These are phyloP conservation scores for Rhododendron henanense DNA, from an alignment of 148 eudicot species.

Conservation along the genomic window DNA sequence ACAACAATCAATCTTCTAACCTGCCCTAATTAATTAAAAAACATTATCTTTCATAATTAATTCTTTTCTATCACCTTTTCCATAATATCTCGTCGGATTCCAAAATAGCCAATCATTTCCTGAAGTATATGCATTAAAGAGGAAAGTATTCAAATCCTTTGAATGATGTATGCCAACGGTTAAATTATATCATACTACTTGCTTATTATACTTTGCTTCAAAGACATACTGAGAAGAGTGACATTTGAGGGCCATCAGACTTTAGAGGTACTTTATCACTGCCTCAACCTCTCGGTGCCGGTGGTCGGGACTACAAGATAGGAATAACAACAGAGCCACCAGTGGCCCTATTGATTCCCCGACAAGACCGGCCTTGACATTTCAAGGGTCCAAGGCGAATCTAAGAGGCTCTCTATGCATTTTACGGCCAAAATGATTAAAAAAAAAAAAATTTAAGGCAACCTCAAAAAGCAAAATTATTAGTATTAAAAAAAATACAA, in stretches of 20 bases:
- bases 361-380: too few species aligned
- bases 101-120: conserved; percentile 6
- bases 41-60: background rate
- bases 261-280: background rate
- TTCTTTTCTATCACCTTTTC: background rate
- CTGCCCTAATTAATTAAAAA: conserved; percentile 8
- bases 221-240: background rate
- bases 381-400: too few species aligned
- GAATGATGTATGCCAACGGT: conserved; percentile 5
- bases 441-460: too few species aligned
- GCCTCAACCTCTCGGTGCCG: conserved; percentile 4
- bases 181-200: background rate
- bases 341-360: background rate
- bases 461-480: background rate
- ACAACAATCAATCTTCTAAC: conserved; percentile 14
- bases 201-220: conserved; percentile 9
- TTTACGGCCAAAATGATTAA: too few species aligned
- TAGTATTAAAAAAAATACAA: background rate
- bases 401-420: too few species aligned
- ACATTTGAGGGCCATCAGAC: background rate
- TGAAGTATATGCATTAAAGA: background rate
- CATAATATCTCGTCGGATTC: background rate
- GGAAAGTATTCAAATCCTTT: background rate
- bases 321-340: background rate
- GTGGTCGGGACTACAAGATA: background rate